Evolutionary conservation across 2,329 filamentous ascomycete species (phyloP).

Genomic region (Fusarium sp.): DNA sequence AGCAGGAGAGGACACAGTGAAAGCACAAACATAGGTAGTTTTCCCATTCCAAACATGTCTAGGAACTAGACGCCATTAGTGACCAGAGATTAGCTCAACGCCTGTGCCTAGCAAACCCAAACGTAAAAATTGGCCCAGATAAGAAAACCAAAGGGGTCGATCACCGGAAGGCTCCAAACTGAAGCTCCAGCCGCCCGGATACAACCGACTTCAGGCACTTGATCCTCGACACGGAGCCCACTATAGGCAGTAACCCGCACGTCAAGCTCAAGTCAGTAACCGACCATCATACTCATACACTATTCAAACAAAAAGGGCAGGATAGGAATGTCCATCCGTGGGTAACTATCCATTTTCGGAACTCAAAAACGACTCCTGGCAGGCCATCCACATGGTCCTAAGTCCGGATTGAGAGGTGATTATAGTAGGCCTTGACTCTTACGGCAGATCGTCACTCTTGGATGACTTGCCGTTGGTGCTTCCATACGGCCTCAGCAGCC

Average conservation of each 20-base stretch:
- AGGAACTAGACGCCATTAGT: constrained; percentile 26
- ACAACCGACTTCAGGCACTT: constrained; percentile 3
- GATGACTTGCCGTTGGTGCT: constrained; percentile 48
- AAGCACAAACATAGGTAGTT: constrained; percentile 12
- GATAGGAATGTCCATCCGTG: constrained; percentile 14
- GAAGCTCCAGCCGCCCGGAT: not conserved
- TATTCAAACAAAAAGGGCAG: not conserved
- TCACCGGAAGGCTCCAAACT: not conserved
- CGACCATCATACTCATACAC: constrained; percentile 25
- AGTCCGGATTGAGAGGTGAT: not conserved
- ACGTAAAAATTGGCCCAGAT: constrained; percentile 11
- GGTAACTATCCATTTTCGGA: constrained; percentile 43
- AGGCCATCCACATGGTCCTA: not conserved
- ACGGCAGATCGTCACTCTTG: constrained; percentile 51
- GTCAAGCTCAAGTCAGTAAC: not conserved
- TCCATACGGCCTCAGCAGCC: constrained; percentile 53
- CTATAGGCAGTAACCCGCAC: not conserved
- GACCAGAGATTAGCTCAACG: constrained; percentile 23
- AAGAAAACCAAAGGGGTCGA: not conserved
- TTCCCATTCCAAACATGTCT: constrained; percentile 25
- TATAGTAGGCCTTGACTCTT: constrained; percentile 7
- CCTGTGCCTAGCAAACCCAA: constrained; percentile 6
- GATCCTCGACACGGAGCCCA: not conserved
- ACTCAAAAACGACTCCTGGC: not conserved
- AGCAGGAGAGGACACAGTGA: not conserved